A percentile compares a stretch with the other conserved stretches of the same genome.
Evolutionary conservation across 495 filamentous ascomycete species (phyloP).

Genomic region (Massariosphaeria phaeospora): DNA sequence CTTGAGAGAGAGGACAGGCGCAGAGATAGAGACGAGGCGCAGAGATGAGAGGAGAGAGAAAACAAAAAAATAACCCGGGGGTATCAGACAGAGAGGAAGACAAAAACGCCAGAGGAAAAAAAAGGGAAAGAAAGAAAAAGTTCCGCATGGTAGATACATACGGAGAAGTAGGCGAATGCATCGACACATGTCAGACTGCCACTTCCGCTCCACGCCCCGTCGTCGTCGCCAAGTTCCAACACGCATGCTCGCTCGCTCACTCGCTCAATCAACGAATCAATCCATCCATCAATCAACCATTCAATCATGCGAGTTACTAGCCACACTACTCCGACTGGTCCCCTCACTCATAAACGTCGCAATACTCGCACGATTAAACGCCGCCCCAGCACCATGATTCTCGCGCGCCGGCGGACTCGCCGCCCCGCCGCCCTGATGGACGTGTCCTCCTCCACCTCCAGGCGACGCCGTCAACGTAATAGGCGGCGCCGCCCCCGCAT

Average conservation of each 20-base stretch:
- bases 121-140: not conserved
- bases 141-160: conserved; percentile 2
- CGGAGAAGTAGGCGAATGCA: not conserved
- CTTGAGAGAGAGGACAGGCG: too few relatives aligned
- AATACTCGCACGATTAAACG: conserved; percentile 28
- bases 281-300: not conserved
- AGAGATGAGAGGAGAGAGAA: too few relatives aligned
- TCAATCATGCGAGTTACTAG: conserved; percentile 12
- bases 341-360: conserved; percentile 30
- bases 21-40: too few relatives aligned
- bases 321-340: conserved; percentile 25
- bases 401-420: conserved; percentile 16
- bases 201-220: too few relatives aligned
- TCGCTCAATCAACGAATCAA: not conserved
- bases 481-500: not conserved
- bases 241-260: not conserved
- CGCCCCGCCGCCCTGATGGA: conserved; percentile 6
- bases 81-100: too few relatives aligned
- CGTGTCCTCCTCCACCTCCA: too few relatives aligned
- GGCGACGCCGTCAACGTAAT: conserved; percentile 7
- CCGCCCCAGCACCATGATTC: not conserved
- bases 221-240: not conserved
- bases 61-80: too few relatives aligned
- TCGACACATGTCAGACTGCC: too few relatives aligned
- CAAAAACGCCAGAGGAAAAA: not conserved